Base-by-base conservation (phyloP, 2,329 filamentous ascomycete species). In the Hirsutella minnesotensis region DNA sequence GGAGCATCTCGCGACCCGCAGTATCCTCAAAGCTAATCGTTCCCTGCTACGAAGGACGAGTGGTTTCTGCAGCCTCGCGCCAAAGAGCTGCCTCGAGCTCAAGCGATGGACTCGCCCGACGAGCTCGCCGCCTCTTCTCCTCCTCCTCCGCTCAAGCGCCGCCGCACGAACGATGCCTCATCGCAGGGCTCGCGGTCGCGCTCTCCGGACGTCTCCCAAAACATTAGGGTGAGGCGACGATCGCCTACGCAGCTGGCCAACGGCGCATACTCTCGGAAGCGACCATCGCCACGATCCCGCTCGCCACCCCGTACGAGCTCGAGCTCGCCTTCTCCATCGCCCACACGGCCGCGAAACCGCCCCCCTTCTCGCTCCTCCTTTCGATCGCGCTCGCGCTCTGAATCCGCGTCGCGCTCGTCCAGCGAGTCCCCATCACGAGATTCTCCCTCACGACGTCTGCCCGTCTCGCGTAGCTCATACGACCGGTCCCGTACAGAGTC, bases 381-480 rank as follows among this genome's bases (percentile, higher is more conserved):
- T 3, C 55, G 49, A 39, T 64, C 64, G 15, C 60, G 52, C 38
- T 65, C 64, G 30, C 57, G 60, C 39, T 66, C 64, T 19, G 59
- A 61, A 20, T 64, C 62, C 48, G 55, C 36, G 43, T 54, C 40
- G 51, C 56, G 50, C 45, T 61, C 58, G 19, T 56, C 52, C 9
- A 59, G 62, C 5, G 50, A 49, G 27, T 63, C 62, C 9, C 49
- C 42, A 4, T 48, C 38, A 10, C 16, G 27, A 21, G 38, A 40
- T 20, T 40, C 60, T 2, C 53, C 40, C 19, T 57, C 56, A 27
- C 54, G 51, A 16, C 63, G 56, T 9, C 53, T 49, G 3, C 60
- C 56, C 3, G 46, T 40, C 29, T 59, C 59, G 3, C 49, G 49
- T 33, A 52, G 51, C 27, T 58, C 62, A 3, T 57, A 56, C 12